Evolutionary conservation across 352 stramenopile genomes (phyloP), one percentile per base, ranked within the genome.

Genomic region (Globisporangium orthogonon): DNA sequence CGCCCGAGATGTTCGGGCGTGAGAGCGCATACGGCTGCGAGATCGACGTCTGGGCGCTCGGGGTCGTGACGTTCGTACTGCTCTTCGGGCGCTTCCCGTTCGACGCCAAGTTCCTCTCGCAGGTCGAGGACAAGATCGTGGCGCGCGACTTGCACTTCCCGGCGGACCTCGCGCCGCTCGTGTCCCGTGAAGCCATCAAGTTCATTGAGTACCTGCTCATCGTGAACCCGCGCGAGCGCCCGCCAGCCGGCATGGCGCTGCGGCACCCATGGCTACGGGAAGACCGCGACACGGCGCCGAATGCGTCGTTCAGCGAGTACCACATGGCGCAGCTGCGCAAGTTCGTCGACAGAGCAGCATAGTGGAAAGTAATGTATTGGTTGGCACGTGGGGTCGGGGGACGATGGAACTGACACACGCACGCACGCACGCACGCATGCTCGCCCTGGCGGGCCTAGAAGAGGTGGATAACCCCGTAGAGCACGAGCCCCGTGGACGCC

Each of bases 41-140:
- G 23, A 79, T 94, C 51, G 84, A 94, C 54, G 49, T 94, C 2
- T 94, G 84, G 84, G 78, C 84, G 0, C 63, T 94, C 33, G 84
- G 84, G 46, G 76, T 94, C 31, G 70, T 89, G 46, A 76, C 78
- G 23, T 94, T 77, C 62, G 51, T 92, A 3, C 50, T 94, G 58
- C 69, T 94, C 29, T 91, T 89, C 51, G 84, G 84, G 0, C 70
- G 65, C 31, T 86, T 73, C 57, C 84, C 84, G 18, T 94, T 94
- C 57, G 83, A 92, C 47, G 82, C 76, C 15, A 71, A 70, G 50
- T 94, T 94, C 54, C 81, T 91, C 56, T 91, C 79, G 15, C 81
- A 91, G 50, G 71, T 94, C 23, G 84, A 94, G 66, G 84, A 94
- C 73, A 87, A 89, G 62, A 91, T 94, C 58, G 47, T 80, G 14